Evolutionary conservation across 2,329 filamentous ascomycete species (phyloP).

Genomic region (Diaporthe eres): DNA sequence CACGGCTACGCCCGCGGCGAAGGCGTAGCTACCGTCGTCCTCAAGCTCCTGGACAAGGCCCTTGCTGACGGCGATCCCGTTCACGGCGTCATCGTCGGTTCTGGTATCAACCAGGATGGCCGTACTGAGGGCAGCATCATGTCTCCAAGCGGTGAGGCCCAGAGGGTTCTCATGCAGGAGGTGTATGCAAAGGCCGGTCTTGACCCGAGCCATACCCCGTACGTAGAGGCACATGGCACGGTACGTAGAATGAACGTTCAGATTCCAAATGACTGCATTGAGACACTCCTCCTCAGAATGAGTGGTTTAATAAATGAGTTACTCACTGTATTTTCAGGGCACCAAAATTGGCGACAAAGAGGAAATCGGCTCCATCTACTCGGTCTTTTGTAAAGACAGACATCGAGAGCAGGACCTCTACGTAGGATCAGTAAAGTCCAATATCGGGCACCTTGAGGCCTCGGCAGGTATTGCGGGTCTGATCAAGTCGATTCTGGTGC

Average conservation of each 20-base stretch:
- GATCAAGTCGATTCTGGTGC: constrained; percentile 43
- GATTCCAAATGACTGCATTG: not conserved
- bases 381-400: constrained; percentile 41
- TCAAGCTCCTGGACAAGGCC: constrained; percentile 56
- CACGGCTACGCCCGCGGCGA: constrained; percentile 56
- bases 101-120: constrained; percentile 57
- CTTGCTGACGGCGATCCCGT: constrained; percentile 50
- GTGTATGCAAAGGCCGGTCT: constrained; percentile 44
- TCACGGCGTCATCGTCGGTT: constrained; percentile 49
- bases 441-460: constrained; percentile 44
- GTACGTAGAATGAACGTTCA: constrained; percentile 19
- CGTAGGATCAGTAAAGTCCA: constrained; percentile 45
- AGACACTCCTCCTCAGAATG: not conserved
- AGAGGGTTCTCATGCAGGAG: constrained; percentile 44
- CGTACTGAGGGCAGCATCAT: constrained; percentile 53
- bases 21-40: constrained; percentile 53
- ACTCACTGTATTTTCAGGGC: not conserved
- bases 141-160: constrained; percentile 48
- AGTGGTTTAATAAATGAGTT: not conserved
- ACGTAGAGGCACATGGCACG: constrained; percentile 50
- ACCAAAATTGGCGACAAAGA: constrained; percentile 31
- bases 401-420: constrained; percentile 38
- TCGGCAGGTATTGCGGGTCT: constrained; percentile 43
- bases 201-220: constrained; percentile 41
- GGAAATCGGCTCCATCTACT: constrained; percentile 29